Evolutionary conservation across 768 basidiomycete species (phyloP), one percentile per base, ranked within the genome.

Genomic region (Pulveroboletus sp.): DNA sequence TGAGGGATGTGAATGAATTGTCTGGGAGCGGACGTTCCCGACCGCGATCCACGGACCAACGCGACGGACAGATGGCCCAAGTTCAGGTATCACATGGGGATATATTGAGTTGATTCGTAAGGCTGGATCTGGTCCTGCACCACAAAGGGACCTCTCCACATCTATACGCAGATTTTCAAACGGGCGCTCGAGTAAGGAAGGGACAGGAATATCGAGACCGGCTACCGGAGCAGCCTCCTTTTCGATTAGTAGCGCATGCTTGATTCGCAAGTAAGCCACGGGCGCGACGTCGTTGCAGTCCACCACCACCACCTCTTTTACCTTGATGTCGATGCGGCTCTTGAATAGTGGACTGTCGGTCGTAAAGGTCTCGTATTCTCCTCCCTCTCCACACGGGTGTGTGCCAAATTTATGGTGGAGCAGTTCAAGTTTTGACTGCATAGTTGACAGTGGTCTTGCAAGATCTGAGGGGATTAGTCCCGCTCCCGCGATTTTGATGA

Each of bases 401-500:
- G 87, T 84, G 5, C 93, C 93, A 59, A 93, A 99, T 26, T 81
- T 69, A 9, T 69, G 62, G 64, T 94, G 91, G 59, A 99, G 76
- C 57, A 80, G 84, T 14, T 72, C 57, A 21, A 99, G 71, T 6
- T 80, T 86, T 2, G 80, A 75, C 56, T 85, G 76, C 82, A 96
- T 90, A 51, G 87, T 72, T 1, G 68, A 73, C 21, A 99, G 73
- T 0, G 81, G 76, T 66, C 81, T 83, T 15, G 92, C 89, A 5
- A 99, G 82, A 64, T 98, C 87, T 28, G 80, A 73, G 1, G 76
- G 71, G 10, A 78, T 83, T 14, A 95, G 75, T 4, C 96, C 96
- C 13, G 95, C 91, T 2, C 96, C 96, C 11, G 96, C 95, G 2
- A 97, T 86, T 66, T 99, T 99, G 67, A 98, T 94, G 7, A 99